Base-by-base conservation (phyloP, 352 stramenopile genomes). In the Pilasporangium apinafurcum region DNA sequence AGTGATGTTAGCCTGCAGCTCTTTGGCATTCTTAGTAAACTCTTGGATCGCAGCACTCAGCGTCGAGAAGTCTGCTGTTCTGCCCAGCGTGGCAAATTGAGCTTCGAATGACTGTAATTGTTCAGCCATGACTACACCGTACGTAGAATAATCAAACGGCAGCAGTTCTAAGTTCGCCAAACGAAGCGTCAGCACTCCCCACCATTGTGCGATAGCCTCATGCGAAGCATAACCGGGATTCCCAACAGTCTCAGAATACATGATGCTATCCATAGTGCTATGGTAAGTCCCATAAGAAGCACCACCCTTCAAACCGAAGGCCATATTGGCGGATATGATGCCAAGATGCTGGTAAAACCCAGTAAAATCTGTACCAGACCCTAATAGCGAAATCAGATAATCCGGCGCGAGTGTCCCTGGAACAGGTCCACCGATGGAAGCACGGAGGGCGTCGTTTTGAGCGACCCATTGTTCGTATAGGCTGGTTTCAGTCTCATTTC, bases 211-310 rank as follows among this genome's bases (percentile, higher is more conserved):
- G 29, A 68, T 66, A 14, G 67, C 67, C 0, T 46, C 51, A 36
- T 91, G 72, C 8, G 74, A 72, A 9, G 47, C 57, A 35, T 77
- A 92, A n/a, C 56, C 51, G 25, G 79, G 76, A 31, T 93, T 72
- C 9, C 24, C 76, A 44, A 60, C 68, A 36, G 24, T 70, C 47
- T 83, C 77, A 37, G 67, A 66, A 44, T 81, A 95, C 35, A 34
- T 53, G 44, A 92, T 73, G 27, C 68, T 91, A 51, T 96, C 83
- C 67, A 94, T 96, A 17, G 75, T 69, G 45, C 66, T 88, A 53
- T 96, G 86, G 53, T 95, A 95, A 26, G 69, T 62, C 21, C 82
- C 83, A 48, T 91, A 90, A n/a, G n/a, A n/a, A 14, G 42, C 50
- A 2, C 43, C 35, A 13, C 20, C 54, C 5, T 43, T 47, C 17